phyloP scores from a whole-genome alignment of 106 monocot genomes.

The Acorus calamus region DNA sequence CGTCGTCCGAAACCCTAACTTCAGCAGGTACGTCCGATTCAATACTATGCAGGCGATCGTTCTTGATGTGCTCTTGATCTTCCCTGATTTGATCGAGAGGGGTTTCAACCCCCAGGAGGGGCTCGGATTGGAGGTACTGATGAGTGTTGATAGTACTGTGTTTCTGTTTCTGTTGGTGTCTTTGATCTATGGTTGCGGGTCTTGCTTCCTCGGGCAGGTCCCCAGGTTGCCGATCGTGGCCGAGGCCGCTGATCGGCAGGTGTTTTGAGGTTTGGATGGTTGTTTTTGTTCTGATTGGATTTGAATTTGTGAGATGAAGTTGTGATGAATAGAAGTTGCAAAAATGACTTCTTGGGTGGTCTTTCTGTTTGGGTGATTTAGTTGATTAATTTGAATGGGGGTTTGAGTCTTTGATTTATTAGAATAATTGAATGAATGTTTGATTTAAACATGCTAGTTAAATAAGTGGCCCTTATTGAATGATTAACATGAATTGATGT shows the following conservation, averaged over 20 bases:
- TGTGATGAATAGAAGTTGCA: no score
- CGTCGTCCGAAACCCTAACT: conserved; percentile 73
- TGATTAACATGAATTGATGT: no score
- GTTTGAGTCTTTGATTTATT: no score
- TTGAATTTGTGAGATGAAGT: no score
- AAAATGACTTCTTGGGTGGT: no score
- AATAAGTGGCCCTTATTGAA: no score
- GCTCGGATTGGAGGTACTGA: conserved; percentile 52
- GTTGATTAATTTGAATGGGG: no score
- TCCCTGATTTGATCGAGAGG: conserved; percentile 81
- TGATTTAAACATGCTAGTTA: no score
- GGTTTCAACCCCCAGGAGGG: conserved; percentile 34
- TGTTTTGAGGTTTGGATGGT: conserved; percentile 36
- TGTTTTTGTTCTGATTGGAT: no score
- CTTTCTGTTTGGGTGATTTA: no score
- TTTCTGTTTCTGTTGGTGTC: conserved; percentile 69
- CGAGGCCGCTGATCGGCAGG: conserved; percentile 83
- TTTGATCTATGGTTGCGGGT: conserved; percentile 55
- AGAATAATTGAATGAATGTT: no score
- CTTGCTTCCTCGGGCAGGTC: conserved; percentile 62
- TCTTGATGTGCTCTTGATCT: conserved; percentile 87
- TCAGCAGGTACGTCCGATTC: conserved; percentile 89
- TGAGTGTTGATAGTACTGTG: conserved; percentile 79
- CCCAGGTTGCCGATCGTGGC: conserved; percentile 83
- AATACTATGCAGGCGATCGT: conserved; percentile 98